These are phyloP conservation scores for Silene vulgaris DNA, from an alignment of 179 eudicot genomes.

Conservation along the genomic window DNA sequence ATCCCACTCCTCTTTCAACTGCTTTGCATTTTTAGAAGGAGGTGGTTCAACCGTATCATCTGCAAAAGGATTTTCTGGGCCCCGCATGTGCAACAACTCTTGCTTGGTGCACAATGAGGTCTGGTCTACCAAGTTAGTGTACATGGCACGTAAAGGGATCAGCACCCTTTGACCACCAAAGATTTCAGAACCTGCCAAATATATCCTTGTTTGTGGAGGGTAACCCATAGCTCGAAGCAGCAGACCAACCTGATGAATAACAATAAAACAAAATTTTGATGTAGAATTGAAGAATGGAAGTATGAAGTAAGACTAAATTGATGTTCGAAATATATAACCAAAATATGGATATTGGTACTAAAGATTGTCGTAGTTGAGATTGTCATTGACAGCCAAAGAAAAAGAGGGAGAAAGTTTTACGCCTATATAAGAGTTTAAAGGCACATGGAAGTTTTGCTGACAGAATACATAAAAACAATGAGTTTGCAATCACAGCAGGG, in stretches of 20 bases:
- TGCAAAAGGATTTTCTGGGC: slow-evolving; percentile 62
- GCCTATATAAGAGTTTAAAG: not conserved
- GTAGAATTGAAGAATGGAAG: not conserved
- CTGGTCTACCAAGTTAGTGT: slow-evolving; percentile 75
- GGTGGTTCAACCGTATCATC: slow-evolving; percentile 33
- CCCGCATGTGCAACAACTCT: slow-evolving; percentile 54
- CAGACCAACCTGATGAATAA: slow-evolving; percentile 65
- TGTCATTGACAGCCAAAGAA: not conserved
- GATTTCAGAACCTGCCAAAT: slow-evolving; percentile 79
- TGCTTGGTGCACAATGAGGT: slow-evolving; percentile 79
- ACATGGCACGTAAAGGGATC: slow-evolving; percentile 90
- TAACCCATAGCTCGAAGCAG: slow-evolving; percentile 90
- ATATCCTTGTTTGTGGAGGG: slow-evolving; percentile 79
- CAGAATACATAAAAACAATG: too few species aligned
- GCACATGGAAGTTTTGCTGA: too few species aligned
- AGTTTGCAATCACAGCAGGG: too few species aligned
- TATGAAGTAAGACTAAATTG: not conserved
- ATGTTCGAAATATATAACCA: not conserved
- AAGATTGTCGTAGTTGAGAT: too few species aligned
- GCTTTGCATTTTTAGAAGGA: slow-evolving; percentile 51
- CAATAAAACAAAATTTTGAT: too few species aligned
- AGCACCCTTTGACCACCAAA: slow-evolving; percentile 93
- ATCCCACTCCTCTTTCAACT: slow-evolving; percentile 71
- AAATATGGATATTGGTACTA: not conserved
- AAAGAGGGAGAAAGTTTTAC: not conserved